A percentile compares a stretch with the other conserved stretches of the same genome.
phyloP scores from a whole-genome alignment of 2,329 filamentous ascomycete species.

The Colletotrichum neosansevieriae region DNA sequence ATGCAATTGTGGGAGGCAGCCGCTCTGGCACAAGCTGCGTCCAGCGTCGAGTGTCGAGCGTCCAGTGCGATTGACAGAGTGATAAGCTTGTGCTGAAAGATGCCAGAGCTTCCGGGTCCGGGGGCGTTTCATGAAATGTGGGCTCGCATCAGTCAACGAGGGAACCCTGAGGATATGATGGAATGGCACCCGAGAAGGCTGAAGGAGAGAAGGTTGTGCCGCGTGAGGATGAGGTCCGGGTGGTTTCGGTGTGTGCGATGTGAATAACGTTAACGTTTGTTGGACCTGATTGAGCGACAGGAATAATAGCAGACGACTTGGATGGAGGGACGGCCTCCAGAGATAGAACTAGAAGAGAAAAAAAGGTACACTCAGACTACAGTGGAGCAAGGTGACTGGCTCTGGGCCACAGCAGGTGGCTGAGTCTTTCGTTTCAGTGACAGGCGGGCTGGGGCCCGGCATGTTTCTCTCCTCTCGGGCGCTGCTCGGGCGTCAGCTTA shows the following conservation, averaged over 20 bases:
- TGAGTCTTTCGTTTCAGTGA: slow-evolving; percentile 39
- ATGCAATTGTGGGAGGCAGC: slow-evolving; percentile 23
- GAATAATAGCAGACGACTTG: slow-evolving; percentile 7
- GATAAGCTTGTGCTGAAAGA: slow-evolving; percentile 40
- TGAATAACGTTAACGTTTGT: slow-evolving; percentile 19
- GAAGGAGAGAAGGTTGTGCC: slow-evolving; percentile 25
- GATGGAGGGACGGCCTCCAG: slow-evolving; percentile 15
- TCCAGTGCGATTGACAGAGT: slow-evolving; percentile 1
- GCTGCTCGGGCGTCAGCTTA: slow-evolving; percentile 36
- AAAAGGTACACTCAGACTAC: slow-evolving; percentile 2
- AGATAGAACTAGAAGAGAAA: too few relatives aligned
- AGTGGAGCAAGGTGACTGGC: slow-evolving; percentile 34
- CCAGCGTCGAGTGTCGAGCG: neutral
- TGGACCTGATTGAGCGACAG: slow-evolving; percentile 30
- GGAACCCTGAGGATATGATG: slow-evolving; percentile 26
- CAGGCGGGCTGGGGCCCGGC: slow-evolving; percentile 6
- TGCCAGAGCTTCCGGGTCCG: slow-evolving; percentile 41
- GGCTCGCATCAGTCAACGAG: slow-evolving; percentile 35
- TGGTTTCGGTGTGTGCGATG: slow-evolving; percentile 36
- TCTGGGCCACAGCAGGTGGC: slow-evolving; percentile 35
- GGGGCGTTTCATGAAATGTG: slow-evolving; percentile 42
- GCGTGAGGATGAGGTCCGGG: slow-evolving; percentile 20
- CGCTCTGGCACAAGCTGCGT: slow-evolving; percentile 30
- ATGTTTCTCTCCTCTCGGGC: slow-evolving; percentile 26
- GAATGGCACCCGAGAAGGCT: slow-evolving; percentile 16